phyloP scores from a whole-genome alignment of 805 yeast species.

The Myxozyma sirexii region DNA sequence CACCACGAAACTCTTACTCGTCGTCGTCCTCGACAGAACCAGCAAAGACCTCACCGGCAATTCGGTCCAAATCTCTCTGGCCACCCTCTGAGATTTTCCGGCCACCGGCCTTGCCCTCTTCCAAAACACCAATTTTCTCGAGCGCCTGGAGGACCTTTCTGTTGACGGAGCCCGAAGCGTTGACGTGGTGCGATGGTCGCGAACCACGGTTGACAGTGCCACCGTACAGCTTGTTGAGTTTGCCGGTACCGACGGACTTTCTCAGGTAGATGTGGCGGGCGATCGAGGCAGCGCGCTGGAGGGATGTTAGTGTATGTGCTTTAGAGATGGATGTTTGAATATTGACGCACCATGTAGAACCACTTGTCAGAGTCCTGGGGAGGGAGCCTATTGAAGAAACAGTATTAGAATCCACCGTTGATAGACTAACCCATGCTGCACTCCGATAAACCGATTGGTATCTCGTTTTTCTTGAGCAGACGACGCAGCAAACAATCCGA shows the following conservation, averaged over 20 bases:
- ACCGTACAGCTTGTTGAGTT: conserved; percentile 98
- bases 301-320: neutral
- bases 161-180: conserved; percentile 99
- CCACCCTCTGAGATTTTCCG: conserved; percentile 99
- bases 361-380: conserved; percentile 99
- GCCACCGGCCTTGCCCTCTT: conserved; percentile 98
- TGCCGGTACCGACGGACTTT: conserved; percentile 99
- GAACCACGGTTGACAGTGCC: conserved; percentile 98
- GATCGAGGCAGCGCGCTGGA: conserved; percentile 97
- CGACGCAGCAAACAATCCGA: neutral
- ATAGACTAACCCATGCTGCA: too few relatives aligned
- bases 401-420: neutral
- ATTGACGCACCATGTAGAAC: conserved; percentile 66
- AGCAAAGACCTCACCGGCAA: conserved; percentile 35
- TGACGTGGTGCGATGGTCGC: conserved; percentile 98
- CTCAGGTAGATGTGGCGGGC: conserved; percentile 99
- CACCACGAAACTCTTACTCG: conserved; percentile 15
- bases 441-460: too few relatives aligned
- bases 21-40: conserved; percentile 33
- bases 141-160: conserved; percentile 97
- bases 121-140: conserved; percentile 97
- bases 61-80: conserved; percentile 99
- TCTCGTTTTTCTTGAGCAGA: neutral
- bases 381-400: conserved; percentile 60
- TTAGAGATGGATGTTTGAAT: neutral